Evolutionary conservation across 2,329 filamentous ascomycete species (phyloP), one percentile per base, ranked within the genome.

Genomic region (Exserohilum rostratum): DNA sequence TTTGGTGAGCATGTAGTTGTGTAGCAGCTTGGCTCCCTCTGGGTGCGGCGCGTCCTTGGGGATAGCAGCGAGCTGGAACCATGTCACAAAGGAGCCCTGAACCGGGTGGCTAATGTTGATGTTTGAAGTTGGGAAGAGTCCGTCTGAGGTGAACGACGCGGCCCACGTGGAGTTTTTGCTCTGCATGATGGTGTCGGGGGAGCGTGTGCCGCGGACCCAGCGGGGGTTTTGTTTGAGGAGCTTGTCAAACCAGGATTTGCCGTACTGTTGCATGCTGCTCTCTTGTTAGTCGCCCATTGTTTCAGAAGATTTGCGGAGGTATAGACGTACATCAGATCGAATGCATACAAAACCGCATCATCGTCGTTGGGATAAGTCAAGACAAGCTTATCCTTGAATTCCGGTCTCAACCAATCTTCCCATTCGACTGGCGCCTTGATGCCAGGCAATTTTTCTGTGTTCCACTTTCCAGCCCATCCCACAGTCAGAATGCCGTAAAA

Each of bases 321-420:
- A 15, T 12, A 22, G 15, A 57, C 63, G 57, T 60, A 67, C 68
- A 84, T 77, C 2, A 82, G 70, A 42, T 82, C 73, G 35, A 81
- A 83, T 2, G 78, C 77, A 34, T 75, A 84, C 0, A 83, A 71
- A 2, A 85, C 78, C 0, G 83, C 83, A 47, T 85, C 83, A 34
- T 85, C 83, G 37, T 85, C 83, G 55, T 85, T 83, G 10, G 83
- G 83, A 53, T 85, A 85, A 0, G 82, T 84, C 12, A 85, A 35
- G 13, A 33, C 47, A 20, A 50, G 37, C 38, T 50, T 50, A 22
- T 50, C 38, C 12, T 44, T 44, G 29, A 44, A 44, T 27, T 44
- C 40, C 15, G 40, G 40, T 10, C 40, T 44, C 27, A 44, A 33
- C 40, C 40, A 44, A 33, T 44, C 40, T 27, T 44, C 40, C 40